phyloP scores from a whole-genome alignment of 108 stramenopile species.

The Skeletonema costatum region DNA sequence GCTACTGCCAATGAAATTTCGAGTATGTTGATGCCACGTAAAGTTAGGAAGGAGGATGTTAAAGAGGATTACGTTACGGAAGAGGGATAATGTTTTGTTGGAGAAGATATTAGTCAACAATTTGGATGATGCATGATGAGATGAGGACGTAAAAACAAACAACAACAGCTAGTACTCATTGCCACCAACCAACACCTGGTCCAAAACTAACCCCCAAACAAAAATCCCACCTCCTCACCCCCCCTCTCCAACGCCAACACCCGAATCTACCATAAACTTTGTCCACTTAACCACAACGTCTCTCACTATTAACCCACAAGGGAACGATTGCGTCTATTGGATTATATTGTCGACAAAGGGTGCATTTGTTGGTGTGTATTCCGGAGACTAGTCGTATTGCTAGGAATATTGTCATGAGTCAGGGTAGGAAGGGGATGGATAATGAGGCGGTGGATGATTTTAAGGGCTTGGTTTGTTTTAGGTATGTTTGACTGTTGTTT shows the following conservation, averaged over 20 bases:
- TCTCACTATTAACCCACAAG: conserved; percentile 24
- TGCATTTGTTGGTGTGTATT: conserved; percentile 52
- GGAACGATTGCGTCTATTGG: conserved; percentile 45
- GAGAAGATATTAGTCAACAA: conserved; percentile 28
- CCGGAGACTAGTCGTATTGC: conserved; percentile 59
- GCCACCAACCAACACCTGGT: conserved; percentile 2
- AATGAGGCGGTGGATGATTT: conserved; percentile 65
- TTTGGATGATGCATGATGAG: conserved; percentile 10
- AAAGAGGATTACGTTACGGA: conserved; percentile 44
- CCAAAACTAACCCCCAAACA: conserved; percentile 22
- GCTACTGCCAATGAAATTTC: conserved; percentile 49
- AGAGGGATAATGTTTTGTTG: conserved; percentile 53
- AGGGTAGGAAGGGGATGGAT: conserved; percentile 57
- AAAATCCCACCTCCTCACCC: conserved; percentile 14
- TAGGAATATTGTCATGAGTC: conserved; percentile 55
- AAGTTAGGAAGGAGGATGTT: conserved; percentile 49
- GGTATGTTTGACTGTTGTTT: conserved; percentile 11
- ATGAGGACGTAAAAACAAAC: conserved; percentile 3
- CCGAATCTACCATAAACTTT: conserved; percentile 43
- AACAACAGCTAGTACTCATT: neutral
- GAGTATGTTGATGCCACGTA: conserved; percentile 50
- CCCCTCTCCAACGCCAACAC: conserved; percentile 26
- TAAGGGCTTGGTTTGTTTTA: conserved; percentile 64
- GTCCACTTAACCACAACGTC: conserved; percentile 29
- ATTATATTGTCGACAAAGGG: conserved; percentile 58